Conservation (phyloP, 2,329 filamentous ascomycete species). For the Mariannaea sp. region DNA sequence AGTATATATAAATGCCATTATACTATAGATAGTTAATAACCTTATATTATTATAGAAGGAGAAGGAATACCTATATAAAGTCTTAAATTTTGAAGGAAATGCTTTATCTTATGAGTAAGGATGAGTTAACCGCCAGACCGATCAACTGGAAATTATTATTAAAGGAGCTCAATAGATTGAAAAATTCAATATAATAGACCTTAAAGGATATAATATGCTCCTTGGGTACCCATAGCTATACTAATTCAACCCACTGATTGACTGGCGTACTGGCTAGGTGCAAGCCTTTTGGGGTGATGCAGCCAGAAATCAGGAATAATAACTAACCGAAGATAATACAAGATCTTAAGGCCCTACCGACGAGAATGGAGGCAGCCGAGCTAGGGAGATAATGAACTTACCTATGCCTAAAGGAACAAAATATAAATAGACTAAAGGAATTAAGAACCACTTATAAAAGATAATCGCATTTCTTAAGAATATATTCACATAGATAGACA, state of each 20-base stretch:
- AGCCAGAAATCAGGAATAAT: background rate
- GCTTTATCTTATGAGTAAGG: background rate
- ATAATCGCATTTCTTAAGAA: conserved; percentile 4
- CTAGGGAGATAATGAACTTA: background rate
- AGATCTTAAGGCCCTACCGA: background rate
- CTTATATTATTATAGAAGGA: background rate
- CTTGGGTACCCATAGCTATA: background rate
- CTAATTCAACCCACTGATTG: background rate
- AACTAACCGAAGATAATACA: background rate
- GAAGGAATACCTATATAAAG: background rate
- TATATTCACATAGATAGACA: conserved; percentile 6
- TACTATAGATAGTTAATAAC: background rate
- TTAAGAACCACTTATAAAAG: background rate
- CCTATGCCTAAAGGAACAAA: background rate
- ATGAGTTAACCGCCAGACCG: background rate
- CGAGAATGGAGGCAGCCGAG: background rate
- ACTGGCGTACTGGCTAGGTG: background rate
- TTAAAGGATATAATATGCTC: background rate
- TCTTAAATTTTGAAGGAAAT: background rate
- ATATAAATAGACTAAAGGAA: conserved; percentile 12
- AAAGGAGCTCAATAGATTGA: background rate
- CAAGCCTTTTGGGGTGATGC: background rate
- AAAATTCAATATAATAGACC: background rate
- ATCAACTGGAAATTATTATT: background rate
- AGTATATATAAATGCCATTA: background rate